phyloP scores from a whole-genome alignment of 139 green algal species.

The Coccomyxa sp. region DNA sequence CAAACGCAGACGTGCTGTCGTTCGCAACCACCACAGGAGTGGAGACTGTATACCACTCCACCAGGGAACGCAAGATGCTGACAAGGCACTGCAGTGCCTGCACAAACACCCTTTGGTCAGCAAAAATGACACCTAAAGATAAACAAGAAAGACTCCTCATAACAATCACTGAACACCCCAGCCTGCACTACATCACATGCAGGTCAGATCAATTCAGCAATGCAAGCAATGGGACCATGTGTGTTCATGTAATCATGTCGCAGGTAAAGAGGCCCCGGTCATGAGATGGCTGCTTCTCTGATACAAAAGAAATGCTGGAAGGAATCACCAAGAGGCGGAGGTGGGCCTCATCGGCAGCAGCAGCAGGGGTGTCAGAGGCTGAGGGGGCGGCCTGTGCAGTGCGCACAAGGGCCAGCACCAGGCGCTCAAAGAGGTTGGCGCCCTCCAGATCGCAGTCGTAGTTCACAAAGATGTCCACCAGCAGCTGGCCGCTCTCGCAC shows the following conservation, averaged over 20 bases:
- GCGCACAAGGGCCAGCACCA: slow-evolving; percentile 77
- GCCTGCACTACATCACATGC: too few relatives aligned
- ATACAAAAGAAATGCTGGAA: background rate
- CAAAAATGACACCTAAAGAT: too few relatives aligned
- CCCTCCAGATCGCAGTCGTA: slow-evolving; percentile 93
- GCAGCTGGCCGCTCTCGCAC: slow-evolving; percentile 82
- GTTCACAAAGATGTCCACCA: slow-evolving; percentile 97
- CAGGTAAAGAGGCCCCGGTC: background rate
- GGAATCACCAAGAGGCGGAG: slow-evolving; percentile 39
- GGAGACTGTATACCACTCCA: slow-evolving; percentile 58
- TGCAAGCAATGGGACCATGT: background rate
- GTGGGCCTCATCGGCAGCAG: slow-evolving; percentile 31
- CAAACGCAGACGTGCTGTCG: background rate
- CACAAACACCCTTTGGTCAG: background rate
- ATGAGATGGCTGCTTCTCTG: too few relatives aligned
- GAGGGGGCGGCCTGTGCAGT: slow-evolving; percentile 46
- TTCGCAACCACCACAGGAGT: background rate
- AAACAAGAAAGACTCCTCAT: too few relatives aligned
- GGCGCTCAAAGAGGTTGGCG: slow-evolving; percentile 86
- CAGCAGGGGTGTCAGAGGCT: background rate
- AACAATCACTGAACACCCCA: too few relatives aligned
- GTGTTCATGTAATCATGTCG: background rate
- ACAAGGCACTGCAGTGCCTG: slow-evolving; percentile 82
- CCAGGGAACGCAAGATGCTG: slow-evolving; percentile 56
- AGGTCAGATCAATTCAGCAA: background rate